Evolutionary conservation across 2,329 filamentous ascomycete species (phyloP).

Genomic region (Apiospora koreana): DNA sequence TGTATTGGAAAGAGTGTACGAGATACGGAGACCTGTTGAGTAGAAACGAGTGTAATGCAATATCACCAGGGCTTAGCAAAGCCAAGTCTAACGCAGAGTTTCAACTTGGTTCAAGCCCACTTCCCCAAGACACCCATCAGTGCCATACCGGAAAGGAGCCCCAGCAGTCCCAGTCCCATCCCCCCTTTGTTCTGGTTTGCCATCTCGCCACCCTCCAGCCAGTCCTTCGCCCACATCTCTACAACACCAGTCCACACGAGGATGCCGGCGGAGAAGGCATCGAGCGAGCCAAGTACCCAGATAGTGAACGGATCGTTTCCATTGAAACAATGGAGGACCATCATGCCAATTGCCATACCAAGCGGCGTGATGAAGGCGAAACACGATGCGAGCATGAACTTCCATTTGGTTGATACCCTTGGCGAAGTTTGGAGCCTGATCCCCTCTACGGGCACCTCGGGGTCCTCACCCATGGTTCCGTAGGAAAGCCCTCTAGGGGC

Average conservation of each 20-base stretch:
- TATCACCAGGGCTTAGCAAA: too few species aligned
- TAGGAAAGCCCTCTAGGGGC: not conserved
- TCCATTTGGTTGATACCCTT: conserved; percentile 1
- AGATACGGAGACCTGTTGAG: not conserved
- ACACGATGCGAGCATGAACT: conserved; percentile 46
- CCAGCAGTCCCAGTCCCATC: not conserved
- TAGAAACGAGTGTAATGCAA: not conserved
- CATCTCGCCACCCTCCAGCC: conserved; percentile 42
- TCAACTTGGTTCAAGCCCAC: not conserved
- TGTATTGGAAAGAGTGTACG: not conserved
- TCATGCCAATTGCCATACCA: conserved; percentile 61
- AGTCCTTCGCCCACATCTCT: conserved; percentile 59
- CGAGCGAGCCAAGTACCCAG: conserved; percentile 55
- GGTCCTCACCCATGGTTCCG: too few species aligned
- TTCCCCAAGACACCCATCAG: conserved; percentile 7
- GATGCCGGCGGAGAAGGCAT: conserved; percentile 58
- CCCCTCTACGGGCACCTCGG: not conserved
- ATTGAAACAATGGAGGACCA: conserved; percentile 56
- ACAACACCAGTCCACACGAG: conserved; percentile 59
- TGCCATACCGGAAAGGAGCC: not conserved
- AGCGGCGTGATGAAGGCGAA: conserved; percentile 58
- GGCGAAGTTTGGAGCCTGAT: too few species aligned
- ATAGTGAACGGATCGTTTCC: conserved; percentile 54
- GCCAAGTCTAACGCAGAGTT: too few species aligned
- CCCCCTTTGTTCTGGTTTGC: not conserved